phyloP scores from a whole-genome alignment of 495 filamentous ascomycete genomes.

The Pseudomonodictys pantanalensis region DNA sequence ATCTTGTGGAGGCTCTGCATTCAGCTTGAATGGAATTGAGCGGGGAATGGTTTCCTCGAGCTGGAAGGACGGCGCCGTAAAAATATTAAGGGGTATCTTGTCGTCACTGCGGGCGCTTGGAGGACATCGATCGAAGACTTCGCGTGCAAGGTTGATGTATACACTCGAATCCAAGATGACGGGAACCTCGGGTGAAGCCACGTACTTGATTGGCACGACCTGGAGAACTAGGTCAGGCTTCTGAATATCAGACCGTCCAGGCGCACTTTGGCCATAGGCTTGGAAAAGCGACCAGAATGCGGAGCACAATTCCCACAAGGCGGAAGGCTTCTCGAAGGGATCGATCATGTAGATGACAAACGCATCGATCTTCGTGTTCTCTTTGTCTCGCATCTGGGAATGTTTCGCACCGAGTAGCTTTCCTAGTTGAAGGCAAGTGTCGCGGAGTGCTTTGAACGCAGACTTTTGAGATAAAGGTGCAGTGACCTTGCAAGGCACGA shows the following conservation, averaged over 20 bases:
- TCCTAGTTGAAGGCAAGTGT: slow-evolving; percentile 32
- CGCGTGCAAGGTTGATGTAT: slow-evolving; percentile 67
- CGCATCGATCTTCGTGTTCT: slow-evolving; percentile 48
- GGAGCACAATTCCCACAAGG: slow-evolving; percentile 71
- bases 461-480: slow-evolving; percentile 1
- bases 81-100: slow-evolving; percentile 40
- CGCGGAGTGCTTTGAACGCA: slow-evolving; percentile 24
- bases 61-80: slow-evolving; percentile 67
- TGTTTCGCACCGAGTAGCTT: slow-evolving; percentile 17
- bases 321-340: slow-evolving; percentile 60
- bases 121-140: slow-evolving; percentile 83
- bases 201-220: slow-evolving; percentile 68
- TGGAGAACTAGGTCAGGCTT: slow-evolving; percentile 71
- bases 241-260: slow-evolving; percentile 42
- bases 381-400: slow-evolving; percentile 40
- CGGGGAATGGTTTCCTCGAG: slow-evolving; percentile 71
- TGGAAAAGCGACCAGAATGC: slow-evolving; percentile 76
- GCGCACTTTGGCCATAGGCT: slow-evolving; percentile 55
- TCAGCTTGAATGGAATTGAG: slow-evolving; percentile 75
- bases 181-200: slow-evolving; percentile 64
- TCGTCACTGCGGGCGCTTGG: slow-evolving; percentile 43
- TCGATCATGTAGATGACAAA: slow-evolving; percentile 88
- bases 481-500: slow-evolving; percentile 54
- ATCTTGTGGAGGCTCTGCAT: slow-evolving; percentile 61
- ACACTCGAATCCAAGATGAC: slow-evolving; percentile 65